A percentile compares a stretch with the other conserved stretches of the same genome.
Evolutionary conservation across 108 stramenopile genomes (phyloP).

Genomic region (Seminavis robusta): DNA sequence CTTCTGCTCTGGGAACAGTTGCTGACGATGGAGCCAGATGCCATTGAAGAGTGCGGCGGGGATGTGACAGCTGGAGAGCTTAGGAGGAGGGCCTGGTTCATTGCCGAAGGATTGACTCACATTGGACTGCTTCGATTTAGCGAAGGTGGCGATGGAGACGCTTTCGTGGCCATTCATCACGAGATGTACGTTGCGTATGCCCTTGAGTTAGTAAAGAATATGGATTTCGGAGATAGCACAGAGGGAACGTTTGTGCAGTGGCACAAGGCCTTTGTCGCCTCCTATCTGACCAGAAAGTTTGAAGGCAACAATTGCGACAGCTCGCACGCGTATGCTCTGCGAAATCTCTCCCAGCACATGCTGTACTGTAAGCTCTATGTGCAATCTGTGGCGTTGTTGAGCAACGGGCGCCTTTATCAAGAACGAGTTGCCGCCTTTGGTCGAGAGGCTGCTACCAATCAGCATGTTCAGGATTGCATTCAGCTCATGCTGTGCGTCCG

Average conservation of each 20-base stretch:
- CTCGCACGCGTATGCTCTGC: constrained; percentile 33
- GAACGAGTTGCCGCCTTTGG: constrained; percentile 43
- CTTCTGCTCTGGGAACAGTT: constrained; percentile 29
- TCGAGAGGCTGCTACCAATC: no score
- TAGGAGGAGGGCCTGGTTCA: constrained; percentile 16
- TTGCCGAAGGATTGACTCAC: constrained; percentile 35
- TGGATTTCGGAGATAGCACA: constrained; percentile 4
- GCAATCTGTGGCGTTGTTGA: constrained; percentile 33
- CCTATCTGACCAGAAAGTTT: constrained; percentile 23
- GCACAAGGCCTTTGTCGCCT: constrained; percentile 42
- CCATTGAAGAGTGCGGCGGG: constrained; percentile 11
- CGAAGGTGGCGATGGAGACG: constrained; percentile 13
- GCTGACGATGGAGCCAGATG: constrained; percentile 16
- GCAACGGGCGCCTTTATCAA: constrained; percentile 41
- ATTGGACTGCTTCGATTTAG: constrained; percentile 24
- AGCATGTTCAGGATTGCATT: no score
- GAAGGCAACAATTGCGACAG: background rate
- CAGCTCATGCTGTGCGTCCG: no score
- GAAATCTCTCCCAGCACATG: constrained; percentile 41
- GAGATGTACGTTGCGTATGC: constrained; percentile 23
- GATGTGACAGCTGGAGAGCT: constrained; percentile 1
- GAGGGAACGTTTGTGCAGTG: constrained; percentile 26
- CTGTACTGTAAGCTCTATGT: constrained; percentile 38
- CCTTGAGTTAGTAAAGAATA: constrained; percentile 6
- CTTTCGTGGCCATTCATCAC: constrained; percentile 25